Evolutionary conservation across 2,329 filamentous ascomycete species (phyloP), one percentile per base, ranked within the genome.

Genomic region (Colletotrichum sp.): DNA sequence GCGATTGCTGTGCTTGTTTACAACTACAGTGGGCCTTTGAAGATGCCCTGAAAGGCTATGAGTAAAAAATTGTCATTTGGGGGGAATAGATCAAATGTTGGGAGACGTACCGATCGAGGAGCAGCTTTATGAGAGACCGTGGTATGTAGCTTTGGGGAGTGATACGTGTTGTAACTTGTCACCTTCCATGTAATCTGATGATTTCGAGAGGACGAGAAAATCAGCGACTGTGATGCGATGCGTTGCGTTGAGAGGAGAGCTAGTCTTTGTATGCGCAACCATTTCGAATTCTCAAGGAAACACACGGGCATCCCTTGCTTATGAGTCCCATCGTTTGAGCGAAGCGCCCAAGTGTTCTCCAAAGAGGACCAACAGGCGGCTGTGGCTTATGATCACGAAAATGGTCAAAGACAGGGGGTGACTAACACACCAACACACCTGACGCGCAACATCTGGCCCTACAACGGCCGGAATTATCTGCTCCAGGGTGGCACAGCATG

Each of bases 311-410:
- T 30, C 55, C 24, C 24, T 36, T 15, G n/a, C 7, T 43, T 48
- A 60, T 43, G 21, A 16, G 39, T 12, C 8, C 2, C 52, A 30
- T 60, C 24, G n/a, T 65, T 9, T n/a, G 12, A 18, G 16, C 28
- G 28, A 63, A 30, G 59, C 59, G 18, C 59, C 59, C 30, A 63
- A 18, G 16, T 39, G 0, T 10, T n/a, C 21, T 1, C 30, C 7
- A 15, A 36, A 32, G 30, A 34, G 43, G 0, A 52, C n/a, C 36
- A 48, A 66, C 21, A 34, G 48, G n/a, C 36, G 21, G 18, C 6
- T 52, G 67, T 70, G 67, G 67, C 67, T 36, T 24, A 70, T 61
- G 57, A 70, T 70, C 57, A 70, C 67, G 59, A 63, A 63, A 63
- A 63, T 52, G 28, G n/a, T 9, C 21, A 6, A 7, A 9, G 34